Evolutionary conservation across 257 asterid species (phyloP).

Genomic region (Lavandula angustifolia): DNA sequence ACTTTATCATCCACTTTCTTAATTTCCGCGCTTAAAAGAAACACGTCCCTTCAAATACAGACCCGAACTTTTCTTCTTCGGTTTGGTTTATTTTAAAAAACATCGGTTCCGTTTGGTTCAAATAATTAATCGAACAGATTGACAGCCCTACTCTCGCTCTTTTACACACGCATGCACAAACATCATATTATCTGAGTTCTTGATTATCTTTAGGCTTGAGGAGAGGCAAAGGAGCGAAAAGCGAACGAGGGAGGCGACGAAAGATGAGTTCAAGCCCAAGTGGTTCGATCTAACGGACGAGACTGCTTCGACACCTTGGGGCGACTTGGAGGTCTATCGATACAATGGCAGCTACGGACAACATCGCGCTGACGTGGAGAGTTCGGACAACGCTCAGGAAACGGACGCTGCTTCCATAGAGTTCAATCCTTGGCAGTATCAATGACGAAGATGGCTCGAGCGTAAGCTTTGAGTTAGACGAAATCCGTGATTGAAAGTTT

Average conservation of each 20-base stretch:
- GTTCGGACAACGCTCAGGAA: constrained; percentile 46
- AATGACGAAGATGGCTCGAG: constrained; percentile 23
- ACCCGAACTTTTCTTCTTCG: too few species aligned
- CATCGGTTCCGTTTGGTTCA: too few species aligned
- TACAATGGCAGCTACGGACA: constrained; percentile 72
- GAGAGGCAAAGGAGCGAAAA: constrained; percentile 94
- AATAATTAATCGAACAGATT: too few species aligned
- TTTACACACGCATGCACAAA: too few species aligned
- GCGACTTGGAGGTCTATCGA: constrained; percentile 76
- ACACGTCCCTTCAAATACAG: too few species aligned
- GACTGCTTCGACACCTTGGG: constrained; percentile 86
- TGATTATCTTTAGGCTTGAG: constrained; percentile 56
- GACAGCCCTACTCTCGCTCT: too few species aligned
- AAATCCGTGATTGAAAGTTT: too few species aligned
- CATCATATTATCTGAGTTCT: too few species aligned
- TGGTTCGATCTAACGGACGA: constrained; percentile 88
- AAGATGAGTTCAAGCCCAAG: constrained; percentile 65
- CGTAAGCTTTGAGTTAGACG: background rate
- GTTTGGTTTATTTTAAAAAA: background rate
- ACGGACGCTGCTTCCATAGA: constrained; percentile 50
- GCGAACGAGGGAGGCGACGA: constrained; percentile 75
- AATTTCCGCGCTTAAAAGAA: too few species aligned
- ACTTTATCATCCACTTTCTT: too few species aligned
- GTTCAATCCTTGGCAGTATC: constrained; percentile 92
- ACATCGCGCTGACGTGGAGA: constrained; percentile 57